Percentiles rank a stretch among this genome's conserved stretches.
Conservation (phyloP, 371 early-diverging fungal species). For the Dichotomocladium elegans region DNA sequence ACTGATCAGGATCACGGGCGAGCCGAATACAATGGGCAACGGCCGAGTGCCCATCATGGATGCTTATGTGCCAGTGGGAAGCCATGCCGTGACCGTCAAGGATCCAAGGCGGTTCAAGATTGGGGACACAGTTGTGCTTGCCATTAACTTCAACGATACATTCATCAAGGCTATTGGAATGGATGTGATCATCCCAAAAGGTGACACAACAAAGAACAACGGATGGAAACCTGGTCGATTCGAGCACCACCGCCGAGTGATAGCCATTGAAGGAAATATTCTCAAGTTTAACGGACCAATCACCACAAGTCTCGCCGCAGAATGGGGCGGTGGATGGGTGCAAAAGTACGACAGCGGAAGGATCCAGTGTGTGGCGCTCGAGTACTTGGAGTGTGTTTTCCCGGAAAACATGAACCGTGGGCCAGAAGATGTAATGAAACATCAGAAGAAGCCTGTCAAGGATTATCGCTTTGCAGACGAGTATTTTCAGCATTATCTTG, state of each 20-base stretch:
- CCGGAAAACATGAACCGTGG: constrained; percentile 34
- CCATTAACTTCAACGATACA: constrained; percentile 31
- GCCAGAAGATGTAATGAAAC: constrained; percentile 32
- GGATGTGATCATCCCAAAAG: constrained; percentile 43
- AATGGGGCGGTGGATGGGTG: constrained; percentile 41
- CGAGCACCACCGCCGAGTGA: constrained; percentile 22
- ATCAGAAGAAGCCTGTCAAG: constrained; percentile 27
- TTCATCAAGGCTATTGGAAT: constrained; percentile 46
- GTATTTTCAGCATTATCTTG: constrained; percentile 40
- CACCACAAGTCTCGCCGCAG: constrained; percentile 25
- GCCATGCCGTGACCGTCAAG: constrained; percentile 8
- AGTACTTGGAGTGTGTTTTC: constrained; percentile 35
- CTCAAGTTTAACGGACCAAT: constrained; percentile 40
- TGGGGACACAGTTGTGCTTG: constrained; percentile 40
- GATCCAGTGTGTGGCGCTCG: constrained; percentile 31
- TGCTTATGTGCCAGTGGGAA: constrained; percentile 38
- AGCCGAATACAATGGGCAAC: constrained; percentile 19
- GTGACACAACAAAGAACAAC: constrained; percentile 37
- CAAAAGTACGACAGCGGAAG: constrained; percentile 30
- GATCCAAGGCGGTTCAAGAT: constrained; percentile 9
- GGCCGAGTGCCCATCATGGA: constrained; percentile 30
- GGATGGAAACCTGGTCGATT: constrained; percentile 34
- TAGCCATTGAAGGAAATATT: constrained; percentile 17
- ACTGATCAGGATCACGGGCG: constrained; percentile 17
- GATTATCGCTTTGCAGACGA: constrained; percentile 51